A percentile compares a stretch with the other conserved stretches of the same genome.
Evolutionary conservation across 108 stramenopile species (phyloP).

Genomic region (Nitzschia sp.): DNA sequence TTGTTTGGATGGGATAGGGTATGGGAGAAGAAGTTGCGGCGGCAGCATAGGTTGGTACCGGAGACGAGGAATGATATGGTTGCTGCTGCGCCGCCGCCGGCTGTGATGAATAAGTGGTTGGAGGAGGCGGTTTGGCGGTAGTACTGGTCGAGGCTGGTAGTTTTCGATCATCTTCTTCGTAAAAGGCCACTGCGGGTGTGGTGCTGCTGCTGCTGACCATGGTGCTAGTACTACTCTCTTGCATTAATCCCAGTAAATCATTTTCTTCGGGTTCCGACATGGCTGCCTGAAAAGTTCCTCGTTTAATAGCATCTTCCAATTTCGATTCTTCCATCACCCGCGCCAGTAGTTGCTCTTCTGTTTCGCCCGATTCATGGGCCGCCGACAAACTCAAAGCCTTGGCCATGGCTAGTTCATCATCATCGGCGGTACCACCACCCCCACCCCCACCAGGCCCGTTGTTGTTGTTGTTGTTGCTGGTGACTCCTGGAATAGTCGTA

Average conservation of each 20-base stretch:
- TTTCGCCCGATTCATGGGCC: conserved; percentile 6
- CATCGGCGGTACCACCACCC: conserved; percentile 20
- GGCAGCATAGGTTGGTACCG: not conserved
- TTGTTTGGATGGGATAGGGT: not conserved
- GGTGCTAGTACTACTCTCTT: not conserved
- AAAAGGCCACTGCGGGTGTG: not conserved
- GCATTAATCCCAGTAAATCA: not conserved
- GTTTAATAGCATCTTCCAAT: conserved; percentile 21
- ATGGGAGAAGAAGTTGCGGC: not conserved
- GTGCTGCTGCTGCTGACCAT: no score
- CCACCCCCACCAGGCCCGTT: not conserved
- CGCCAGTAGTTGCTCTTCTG: conserved; percentile 28
- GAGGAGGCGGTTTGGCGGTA: not conserved
- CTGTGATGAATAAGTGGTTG: not conserved
- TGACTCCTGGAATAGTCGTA: not conserved
- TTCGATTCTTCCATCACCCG: conserved; percentile 28
- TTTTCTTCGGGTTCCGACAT: conserved; percentile 1
- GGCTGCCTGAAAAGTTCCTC: conserved; percentile 6
- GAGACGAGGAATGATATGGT: not conserved
- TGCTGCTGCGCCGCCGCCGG: not conserved
- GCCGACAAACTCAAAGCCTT: conserved; percentile 49
- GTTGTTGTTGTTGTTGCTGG: not conserved
- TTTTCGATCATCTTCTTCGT: conserved; percentile 2
- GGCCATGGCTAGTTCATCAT: conserved; percentile 51
- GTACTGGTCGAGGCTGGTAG: not conserved